Percentiles rank a stretch among this genome's conserved stretches.
Evolutionary conservation across 164 flowering plant genomes (phyloP).

Genomic region (Magnolia officinalis): DNA sequence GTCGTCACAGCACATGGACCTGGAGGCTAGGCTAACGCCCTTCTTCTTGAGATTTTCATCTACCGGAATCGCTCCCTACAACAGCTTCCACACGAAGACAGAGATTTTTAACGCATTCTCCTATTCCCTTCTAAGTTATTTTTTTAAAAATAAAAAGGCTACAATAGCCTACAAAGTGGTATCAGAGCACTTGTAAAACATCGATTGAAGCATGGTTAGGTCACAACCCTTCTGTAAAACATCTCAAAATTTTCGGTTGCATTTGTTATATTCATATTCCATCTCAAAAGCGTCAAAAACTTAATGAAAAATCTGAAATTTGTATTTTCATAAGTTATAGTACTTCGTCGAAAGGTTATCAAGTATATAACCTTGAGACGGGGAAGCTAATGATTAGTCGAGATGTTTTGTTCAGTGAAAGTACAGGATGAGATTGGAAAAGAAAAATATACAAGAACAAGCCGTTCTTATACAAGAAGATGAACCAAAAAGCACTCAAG

Average conservation of each 20-base stretch:
- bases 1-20: too few species aligned
- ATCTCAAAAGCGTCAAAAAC: not conserved
- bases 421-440: not conserved
- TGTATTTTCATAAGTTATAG: not conserved
- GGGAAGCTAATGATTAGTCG: not conserved
- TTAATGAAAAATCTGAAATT: not conserved
- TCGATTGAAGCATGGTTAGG: too few species aligned
- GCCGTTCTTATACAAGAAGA: not conserved
- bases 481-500: not conserved
- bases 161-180: too few species aligned
- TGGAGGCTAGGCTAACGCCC: too few species aligned
- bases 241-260: not conserved
- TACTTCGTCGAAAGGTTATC: not conserved
- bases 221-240: not conserved
- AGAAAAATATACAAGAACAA: not conserved
- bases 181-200: too few species aligned
- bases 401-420: not conserved
- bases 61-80: too few species aligned
- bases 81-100: too few species aligned
- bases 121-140: too few species aligned
- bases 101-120: too few species aligned
- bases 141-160: too few species aligned
- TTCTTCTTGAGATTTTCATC: too few species aligned
- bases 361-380: not conserved
- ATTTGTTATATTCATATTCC: slow-evolving; percentile 1